Percentiles rank a stretch among this genome's conserved stretches.
These are phyloP conservation scores for Scolecobasidium constrictum DNA, from an alignment of 2,329 filamentous ascomycete species.

Conservation along the genomic window DNA sequence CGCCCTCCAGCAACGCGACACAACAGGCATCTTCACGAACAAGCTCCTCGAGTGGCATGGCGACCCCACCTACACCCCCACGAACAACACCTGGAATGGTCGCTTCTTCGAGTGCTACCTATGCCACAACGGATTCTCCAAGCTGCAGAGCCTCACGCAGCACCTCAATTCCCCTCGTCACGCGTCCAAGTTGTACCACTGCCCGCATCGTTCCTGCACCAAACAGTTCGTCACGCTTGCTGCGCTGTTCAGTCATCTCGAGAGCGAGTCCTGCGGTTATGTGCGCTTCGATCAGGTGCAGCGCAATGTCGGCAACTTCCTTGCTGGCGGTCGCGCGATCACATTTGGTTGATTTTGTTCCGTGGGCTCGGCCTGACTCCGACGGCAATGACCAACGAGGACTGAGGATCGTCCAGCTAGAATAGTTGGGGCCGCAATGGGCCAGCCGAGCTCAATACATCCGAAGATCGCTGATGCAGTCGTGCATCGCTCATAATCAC, in stretches of 20 bases:
- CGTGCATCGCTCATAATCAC: too few species aligned
- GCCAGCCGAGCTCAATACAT: too few species aligned
- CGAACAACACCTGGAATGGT: conserved; percentile 34
- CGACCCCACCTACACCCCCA: conserved; percentile 26
- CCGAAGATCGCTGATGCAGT: too few species aligned
- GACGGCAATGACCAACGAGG: too few species aligned
- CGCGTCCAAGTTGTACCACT: conserved; percentile 36
- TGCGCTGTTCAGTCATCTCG: conserved; percentile 33
- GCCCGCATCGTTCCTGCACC: conserved; percentile 27
- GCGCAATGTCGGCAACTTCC: conserved; percentile 2
- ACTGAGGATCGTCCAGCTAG: too few species aligned
- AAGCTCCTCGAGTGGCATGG: conserved; percentile 38
- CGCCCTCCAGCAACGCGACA: conserved; percentile 36
- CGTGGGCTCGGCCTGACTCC: neutral
- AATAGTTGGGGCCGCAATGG: too few species aligned
- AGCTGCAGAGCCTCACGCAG: conserved; percentile 29
- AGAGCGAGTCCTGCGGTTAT: conserved; percentile 32
- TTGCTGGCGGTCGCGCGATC: neutral
- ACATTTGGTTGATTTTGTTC: neutral
- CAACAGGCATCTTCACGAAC: conserved; percentile 38
- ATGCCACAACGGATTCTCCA: conserved; percentile 36
- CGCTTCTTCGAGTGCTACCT: conserved; percentile 41
- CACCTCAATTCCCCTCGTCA: conserved; percentile 46
- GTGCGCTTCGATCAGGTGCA: conserved; percentile 32
- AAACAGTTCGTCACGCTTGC: conserved; percentile 29